Base-by-base conservation (phyloP, 1,284 basidiomycete genomes). In the Volvariella volvacea region DNA sequence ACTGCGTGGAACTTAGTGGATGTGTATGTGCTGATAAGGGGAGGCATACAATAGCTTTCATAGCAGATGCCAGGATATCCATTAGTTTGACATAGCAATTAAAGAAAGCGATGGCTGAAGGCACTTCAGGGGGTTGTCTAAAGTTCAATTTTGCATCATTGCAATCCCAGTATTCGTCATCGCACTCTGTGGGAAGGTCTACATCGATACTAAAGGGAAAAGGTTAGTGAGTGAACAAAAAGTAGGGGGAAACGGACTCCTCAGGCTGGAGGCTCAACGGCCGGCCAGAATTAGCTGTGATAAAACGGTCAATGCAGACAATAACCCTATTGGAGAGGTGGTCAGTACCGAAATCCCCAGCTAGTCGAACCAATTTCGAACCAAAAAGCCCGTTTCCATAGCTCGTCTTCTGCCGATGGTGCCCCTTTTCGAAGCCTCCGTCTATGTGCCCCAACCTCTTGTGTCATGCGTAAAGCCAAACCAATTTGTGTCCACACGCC, bases 361-460 rank as follows among this genome's bases (percentile, higher is more conserved):
- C 36, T 2, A 17, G 22, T 3, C 17, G 15, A 12, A 37, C 15
- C 31, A 33, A 10, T 48, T 21, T 12, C 42, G 20, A 39, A 59
- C 81, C 81, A 85, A 55, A 88, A 88, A 1, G 75, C 79, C 7
- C 85, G 75, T 57, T 82, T 84, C 71, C 80, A 83, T 15, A 80
- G 62, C 52, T 87, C 82, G 47, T 78, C 68, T 50, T 83, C 70
- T 2, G 62, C 61, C 6, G 62, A 69, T 2, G 66, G 63, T 15
- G 53, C 52, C 1, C 55, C 48, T 40, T 55, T 59, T 40, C 64
- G 50, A 47, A 42, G 61, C 48, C 56, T 62, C 50, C 61, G 56
- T 42, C 66, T 60, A 56, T 79, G 77, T 7, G 71, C 74, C 14
- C 77, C 78, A 9, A 77, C 68, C 47, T 78, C 74, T 50, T 75